Conservation (phyloP, 495 filamentous ascomycete genomes). For the Lasiosphaeria ovina region DNA sequence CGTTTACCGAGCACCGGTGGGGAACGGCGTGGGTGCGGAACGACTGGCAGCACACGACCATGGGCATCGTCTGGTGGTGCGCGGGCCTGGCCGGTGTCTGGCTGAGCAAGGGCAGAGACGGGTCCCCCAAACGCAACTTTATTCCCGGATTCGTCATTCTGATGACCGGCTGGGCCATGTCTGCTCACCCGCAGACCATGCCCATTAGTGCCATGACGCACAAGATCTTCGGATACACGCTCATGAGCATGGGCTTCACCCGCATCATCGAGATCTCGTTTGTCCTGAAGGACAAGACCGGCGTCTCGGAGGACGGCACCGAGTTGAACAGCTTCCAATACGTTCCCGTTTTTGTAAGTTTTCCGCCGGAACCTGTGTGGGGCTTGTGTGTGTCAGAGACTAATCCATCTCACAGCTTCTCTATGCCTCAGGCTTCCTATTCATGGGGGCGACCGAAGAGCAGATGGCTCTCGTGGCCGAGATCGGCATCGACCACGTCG, state of each 20-base stretch:
- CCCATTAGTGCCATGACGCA: conserved; percentile 87
- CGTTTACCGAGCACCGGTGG: conserved; percentile 97
- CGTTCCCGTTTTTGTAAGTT: conserved; percentile 81
- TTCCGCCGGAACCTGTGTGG: neutral
- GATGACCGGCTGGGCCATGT: conserved; percentile 94
- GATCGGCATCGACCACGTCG: conserved; percentile 78
- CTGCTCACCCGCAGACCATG: conserved; percentile 77
- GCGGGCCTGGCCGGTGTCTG: conserved; percentile 90
- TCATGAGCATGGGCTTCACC: conserved; percentile 84
- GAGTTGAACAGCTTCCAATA: conserved; percentile 89
- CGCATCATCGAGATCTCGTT: conserved; percentile 92
- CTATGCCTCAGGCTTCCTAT: conserved; percentile 90
- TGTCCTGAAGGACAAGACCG: conserved; percentile 68
- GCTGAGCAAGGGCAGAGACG: conserved; percentile 78
- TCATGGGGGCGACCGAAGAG: conserved; percentile 96
- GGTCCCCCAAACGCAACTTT: conserved; percentile 85
- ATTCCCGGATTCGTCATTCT: conserved; percentile 88
- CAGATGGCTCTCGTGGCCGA: conserved; percentile 76
- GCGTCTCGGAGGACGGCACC: conserved; percentile 51
- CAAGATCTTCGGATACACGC: conserved; percentile 87
- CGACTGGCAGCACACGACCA: conserved; percentile 94
- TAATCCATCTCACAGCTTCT: conserved; percentile 60
- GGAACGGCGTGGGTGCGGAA: conserved; percentile 86
- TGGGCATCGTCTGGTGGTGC: conserved; percentile 98
- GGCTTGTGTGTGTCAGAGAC: neutral